Conservation (phyloP, 495 filamentous ascomycete genomes). For the Daldinia caldariorum region DNA sequence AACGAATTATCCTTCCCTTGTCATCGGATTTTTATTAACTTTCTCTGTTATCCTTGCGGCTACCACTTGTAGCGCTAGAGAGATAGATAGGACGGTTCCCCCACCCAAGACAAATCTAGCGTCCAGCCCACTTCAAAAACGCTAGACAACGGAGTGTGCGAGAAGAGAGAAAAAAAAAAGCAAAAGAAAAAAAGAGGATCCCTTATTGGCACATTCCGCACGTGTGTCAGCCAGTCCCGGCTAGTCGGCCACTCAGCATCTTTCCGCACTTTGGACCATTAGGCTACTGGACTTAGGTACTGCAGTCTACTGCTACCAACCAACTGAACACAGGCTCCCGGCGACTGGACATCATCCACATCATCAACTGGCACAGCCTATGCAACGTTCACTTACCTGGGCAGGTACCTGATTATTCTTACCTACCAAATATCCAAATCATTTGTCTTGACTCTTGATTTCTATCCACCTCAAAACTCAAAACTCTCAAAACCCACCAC, state of each 20-base stretch:
- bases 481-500: conserved; percentile 10
- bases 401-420: conserved; percentile 41
- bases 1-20: conserved; percentile 1
- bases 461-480: conserved; percentile 20
- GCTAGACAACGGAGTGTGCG: conserved; percentile 40
- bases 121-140: conserved; percentile 38
- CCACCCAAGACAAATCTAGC: conserved; percentile 31
- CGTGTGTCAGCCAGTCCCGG: conserved; percentile 35
- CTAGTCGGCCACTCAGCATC: too few species aligned
- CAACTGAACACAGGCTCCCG: conserved; percentile 34
- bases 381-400: conserved; percentile 45
- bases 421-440: conserved; percentile 30
- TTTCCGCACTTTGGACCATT: not conserved
- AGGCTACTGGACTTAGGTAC: too few species aligned
- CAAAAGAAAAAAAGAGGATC: conserved; percentile 18
- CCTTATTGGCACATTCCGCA: conserved; percentile 35
- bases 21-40: conserved; percentile 16
- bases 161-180: conserved; percentile 22
- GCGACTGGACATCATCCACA: conserved; percentile 44
- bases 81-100: conserved; percentile 33
- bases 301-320: conserved; percentile 16
- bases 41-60: conserved; percentile 29
- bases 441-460: conserved; percentile 18
- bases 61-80: conserved; percentile 32
- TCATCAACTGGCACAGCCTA: conserved; percentile 43